Base-by-base conservation (phyloP, 2,329 filamentous ascomycete genomes). In the Akanthomyces muscarius region DNA sequence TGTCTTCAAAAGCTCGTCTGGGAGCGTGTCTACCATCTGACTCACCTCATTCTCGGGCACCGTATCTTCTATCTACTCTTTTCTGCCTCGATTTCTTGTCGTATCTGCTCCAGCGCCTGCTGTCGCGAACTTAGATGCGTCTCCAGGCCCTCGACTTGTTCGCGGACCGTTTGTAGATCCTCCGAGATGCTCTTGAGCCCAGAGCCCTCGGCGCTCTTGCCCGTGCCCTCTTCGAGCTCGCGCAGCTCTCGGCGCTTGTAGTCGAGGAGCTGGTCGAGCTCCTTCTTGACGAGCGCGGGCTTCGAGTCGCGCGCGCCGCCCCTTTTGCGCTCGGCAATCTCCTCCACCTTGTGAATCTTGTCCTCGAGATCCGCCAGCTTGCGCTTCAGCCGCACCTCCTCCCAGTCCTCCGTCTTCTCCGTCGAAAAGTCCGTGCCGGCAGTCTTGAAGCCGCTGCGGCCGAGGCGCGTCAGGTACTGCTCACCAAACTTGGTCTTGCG, bases 401-500 rank as follows among this genome's bases (percentile, higher is more conserved):
- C 95, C 92, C 95, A 98, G 74, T 99, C 95, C 71, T 96, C 94
- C 65, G 90, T 90, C 73, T 92, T 91, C 66, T 91, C 89, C 44
- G 85, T 83, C 64, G 87, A 89, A 74, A 98, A 98, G 78, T 99
- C 93, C 1, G 95, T 99, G 30, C 95, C 95, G 47, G 89, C 81
- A 10, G 90, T 86, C 72, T 90, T 89, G 77, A 95, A 94, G 64
- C 85, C 88, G 68, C 89, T 87, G 71, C 93, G 89, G 59, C 95
- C 95, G 45, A 99, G 83, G 14, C 95, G 88, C 65, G 91, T 96
- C 63, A 99, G 85, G 77, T 98, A 99, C 67, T 96, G 91, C 75
- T 99, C 95, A 68, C 95, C 95, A 72, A 99, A 99, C 78, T 97
- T 97, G 69, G 92, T 89, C 79, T 99, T 99, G 72, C 91, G 89